Base-by-base conservation (phyloP, 176 grass and related monocot species). In the Eragrostis curvula region DNA sequence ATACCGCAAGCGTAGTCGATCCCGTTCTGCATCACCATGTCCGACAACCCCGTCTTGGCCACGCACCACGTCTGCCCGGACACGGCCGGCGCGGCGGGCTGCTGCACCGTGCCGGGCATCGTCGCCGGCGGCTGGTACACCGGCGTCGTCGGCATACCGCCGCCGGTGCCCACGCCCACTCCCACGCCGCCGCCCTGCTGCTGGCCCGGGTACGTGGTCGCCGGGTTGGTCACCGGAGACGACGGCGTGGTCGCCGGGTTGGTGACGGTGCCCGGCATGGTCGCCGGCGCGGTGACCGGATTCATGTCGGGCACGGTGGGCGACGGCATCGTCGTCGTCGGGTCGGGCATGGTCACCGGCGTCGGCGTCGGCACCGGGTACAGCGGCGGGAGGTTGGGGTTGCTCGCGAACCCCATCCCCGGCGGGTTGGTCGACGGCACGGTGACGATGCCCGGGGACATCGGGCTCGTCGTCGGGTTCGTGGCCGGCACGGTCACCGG, bases 1-100 rank as follows among this genome's bases (percentile, higher is more conserved):
- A 90, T 90, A 59, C 96, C 90, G 79, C 96, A 98, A 23, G 92
- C 92, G 76, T 85, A 98, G 88, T 98, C 96, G 50, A 98, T 53
- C 7, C 79, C 96, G 73, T 71, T 62, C 85, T 98, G 96, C 39
- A 98, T 79, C 12, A 43, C 71, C 3, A 55, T 21, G 57, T 93
- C 88, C 59, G 10, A 62, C 32, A 81, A 16, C n/a, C 90, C 96
- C 2, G 90, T 69, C 89, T 86, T 98, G 6, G 96, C 92, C 8
- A 95, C 77, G 61, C 96, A 98, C 96, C 96, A 98, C 27, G 75
- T 82, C 66, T 89, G 88, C 70, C 96, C 95, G 15, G 59, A 47
- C 46, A 52, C 9, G 65, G 71, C 60, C 10, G 90, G 88, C 36
- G 79, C 81, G 51, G 60, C 80, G 23, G 84, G 87, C 82, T 68